These are phyloP conservation scores for Aspergillus sp. DNA, from an alignment of 2,329 filamentous ascomycete genomes.

Conservation along the genomic window DNA sequence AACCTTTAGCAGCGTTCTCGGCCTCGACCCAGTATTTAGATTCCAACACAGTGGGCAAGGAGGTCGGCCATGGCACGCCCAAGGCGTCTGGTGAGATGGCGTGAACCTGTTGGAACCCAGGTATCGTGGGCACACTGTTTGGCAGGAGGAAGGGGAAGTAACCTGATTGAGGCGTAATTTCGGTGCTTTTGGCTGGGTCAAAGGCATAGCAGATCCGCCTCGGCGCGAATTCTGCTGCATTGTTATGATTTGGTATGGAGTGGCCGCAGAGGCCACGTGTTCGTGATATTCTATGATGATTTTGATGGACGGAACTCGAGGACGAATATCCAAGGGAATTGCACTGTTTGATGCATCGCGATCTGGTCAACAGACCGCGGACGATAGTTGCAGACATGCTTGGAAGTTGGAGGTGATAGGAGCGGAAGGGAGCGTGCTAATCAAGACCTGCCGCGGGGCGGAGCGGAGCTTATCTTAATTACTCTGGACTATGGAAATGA, in stretches of 20 bases:
- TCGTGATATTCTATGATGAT: no score
- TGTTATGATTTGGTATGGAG: not conserved
- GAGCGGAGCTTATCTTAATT: no score
- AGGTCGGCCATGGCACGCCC: conserved; percentile 12
- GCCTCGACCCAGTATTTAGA: conserved; percentile 13
- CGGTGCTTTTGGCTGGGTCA: conserved; percentile 6
- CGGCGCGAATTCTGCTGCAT: not conserved
- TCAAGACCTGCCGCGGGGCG: no score
- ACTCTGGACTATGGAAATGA: no score
- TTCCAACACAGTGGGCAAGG: conserved; percentile 8
- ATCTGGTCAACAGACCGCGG: no score
- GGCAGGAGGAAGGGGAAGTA: conserved; percentile 6
- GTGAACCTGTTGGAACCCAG: conserved; percentile 2
- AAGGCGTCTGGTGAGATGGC: conserved; percentile 4
- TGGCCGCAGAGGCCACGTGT: no score
- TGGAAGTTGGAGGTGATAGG: no score
- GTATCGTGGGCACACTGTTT: not conserved
- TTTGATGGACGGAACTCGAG: no score
- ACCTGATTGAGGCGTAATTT: not conserved
- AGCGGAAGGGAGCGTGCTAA: no score
- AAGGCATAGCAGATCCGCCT: conserved; percentile 7
- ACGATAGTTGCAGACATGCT: no score
- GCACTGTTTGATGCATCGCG: no score
- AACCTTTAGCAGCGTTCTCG: conserved; percentile 6
- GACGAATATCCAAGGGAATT: no score